Percentiles rank a stretch among this genome's conserved stretches.
phyloP scores from a whole-genome alignment of 108 stramenopile species.

The Fistulifera pelliculosa region DNA sequence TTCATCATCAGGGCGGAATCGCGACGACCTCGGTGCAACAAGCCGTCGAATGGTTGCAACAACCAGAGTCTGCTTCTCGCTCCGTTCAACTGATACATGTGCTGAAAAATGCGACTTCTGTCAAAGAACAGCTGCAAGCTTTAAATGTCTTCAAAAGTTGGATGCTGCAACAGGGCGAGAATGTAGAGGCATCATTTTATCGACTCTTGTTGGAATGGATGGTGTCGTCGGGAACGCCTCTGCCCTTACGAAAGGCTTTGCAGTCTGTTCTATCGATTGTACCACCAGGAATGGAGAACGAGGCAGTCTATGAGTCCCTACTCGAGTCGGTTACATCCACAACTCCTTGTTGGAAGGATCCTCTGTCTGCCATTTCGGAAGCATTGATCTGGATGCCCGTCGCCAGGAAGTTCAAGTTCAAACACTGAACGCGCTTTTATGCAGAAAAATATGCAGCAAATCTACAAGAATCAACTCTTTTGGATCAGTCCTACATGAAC shows the following conservation, averaged over 20 bases:
- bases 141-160: neutral
- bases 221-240: conserved; percentile 22
- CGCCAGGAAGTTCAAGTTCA: neutral
- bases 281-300: neutral
- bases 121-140: neutral
- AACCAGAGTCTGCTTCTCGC: neutral
- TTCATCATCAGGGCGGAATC: neutral
- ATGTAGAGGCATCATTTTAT: conserved; percentile 14
- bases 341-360: conserved; percentile 15
- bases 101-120: neutral
- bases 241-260: conserved; percentile 36
- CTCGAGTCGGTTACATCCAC: conserved; percentile 3
- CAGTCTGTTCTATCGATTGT: conserved; percentile 24
- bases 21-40: neutral
- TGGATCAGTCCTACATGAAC: neutral
- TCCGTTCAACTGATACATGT: neutral
- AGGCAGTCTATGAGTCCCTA: neutral
- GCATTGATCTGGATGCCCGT: neutral
- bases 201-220: conserved; percentile 47
- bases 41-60: neutral
- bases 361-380: conserved; percentile 13
- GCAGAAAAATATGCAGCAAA: too few species aligned
- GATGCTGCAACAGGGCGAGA: neutral
- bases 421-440: neutral
- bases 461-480: neutral